Conservation (phyloP, 306 rosid species). For the Delonix regia region DNA sequence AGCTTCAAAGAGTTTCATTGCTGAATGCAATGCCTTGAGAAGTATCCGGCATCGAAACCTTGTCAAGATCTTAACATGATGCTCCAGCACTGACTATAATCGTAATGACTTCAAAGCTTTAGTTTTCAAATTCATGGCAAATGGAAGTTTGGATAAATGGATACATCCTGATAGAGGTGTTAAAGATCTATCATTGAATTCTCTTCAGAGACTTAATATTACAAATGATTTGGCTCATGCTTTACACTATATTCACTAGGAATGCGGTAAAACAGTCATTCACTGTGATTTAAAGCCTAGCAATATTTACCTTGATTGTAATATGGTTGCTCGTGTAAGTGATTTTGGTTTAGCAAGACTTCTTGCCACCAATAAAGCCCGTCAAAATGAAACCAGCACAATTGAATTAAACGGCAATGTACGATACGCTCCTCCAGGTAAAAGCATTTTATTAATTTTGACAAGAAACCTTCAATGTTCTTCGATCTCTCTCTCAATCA, state of each 20-base stretch:
- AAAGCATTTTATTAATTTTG: background rate
- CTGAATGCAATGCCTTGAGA: conserved; percentile 33
- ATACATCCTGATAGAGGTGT: background rate
- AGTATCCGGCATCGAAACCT: conserved; percentile 36
- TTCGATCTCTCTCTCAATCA: background rate
- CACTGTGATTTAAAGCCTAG: conserved; percentile 25
- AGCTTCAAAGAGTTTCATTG: conserved; percentile 25
- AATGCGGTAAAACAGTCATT: background rate
- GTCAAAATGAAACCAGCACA: conserved; percentile 32
- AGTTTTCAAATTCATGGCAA: background rate
- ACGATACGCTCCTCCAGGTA: conserved; percentile 42
- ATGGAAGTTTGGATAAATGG: conserved; percentile 22
- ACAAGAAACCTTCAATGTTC: background rate
- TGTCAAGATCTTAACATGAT: conserved; percentile 30
- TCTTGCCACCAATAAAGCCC: background rate
- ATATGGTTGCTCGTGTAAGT: conserved; percentile 21
- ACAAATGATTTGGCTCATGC: conserved; percentile 2
- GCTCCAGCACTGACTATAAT: conserved; percentile 20
- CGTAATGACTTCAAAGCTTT: conserved; percentile 21
- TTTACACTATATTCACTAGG: background rate
- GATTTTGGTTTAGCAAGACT: conserved; percentile 27
- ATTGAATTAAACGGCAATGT: conserved; percentile 31
- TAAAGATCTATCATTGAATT: background rate
- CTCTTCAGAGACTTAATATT: background rate
- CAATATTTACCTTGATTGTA: conserved; percentile 5